These are phyloP conservation scores for Uronychia binucleata DNA, from an alignment of 73 alveolate species.

Conservation along the genomic window DNA sequence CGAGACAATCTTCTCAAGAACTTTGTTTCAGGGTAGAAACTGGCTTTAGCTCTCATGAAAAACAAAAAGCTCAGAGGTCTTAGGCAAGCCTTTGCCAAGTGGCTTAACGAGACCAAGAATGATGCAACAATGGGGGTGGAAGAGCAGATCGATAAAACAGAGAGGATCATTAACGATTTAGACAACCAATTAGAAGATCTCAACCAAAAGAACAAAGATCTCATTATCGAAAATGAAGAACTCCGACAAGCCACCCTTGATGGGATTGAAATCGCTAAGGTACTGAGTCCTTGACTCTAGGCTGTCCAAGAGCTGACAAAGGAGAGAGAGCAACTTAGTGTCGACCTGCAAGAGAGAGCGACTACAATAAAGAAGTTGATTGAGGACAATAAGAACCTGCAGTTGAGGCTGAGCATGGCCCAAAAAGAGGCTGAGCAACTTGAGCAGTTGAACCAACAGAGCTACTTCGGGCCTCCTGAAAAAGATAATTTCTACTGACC, in stretches of 20 bases:
- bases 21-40: conserved; percentile 46
- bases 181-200: conserved; percentile 7
- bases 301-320: conserved; percentile 72
- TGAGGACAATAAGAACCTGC: conserved; percentile 60
- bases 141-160: neutral
- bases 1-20: conserved; percentile 49
- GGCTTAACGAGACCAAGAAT: neutral
- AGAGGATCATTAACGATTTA: conserved; percentile 12
- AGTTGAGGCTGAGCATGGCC: conserved; percentile 50
- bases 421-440: conserved; percentile 48
- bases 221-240: conserved; percentile 66
- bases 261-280: conserved; percentile 78
- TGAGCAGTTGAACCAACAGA: neutral
- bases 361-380: conserved; percentile 67
- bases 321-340: conserved; percentile 68
- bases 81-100: neutral
- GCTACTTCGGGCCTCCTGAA: conserved; percentile 13
- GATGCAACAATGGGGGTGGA: neutral
- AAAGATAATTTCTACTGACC: neutral
- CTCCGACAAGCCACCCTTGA: conserved; percentile 75
- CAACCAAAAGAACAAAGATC: conserved; percentile 41
- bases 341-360: conserved; percentile 57
- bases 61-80: conserved; percentile 15
- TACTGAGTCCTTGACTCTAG: conserved; percentile 2
- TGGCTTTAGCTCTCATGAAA: conserved; percentile 47